Evolutionary conservation across 257 asterid species (phyloP), one percentile per base, ranked within the genome.

Genomic region (Henckelia pumila): DNA sequence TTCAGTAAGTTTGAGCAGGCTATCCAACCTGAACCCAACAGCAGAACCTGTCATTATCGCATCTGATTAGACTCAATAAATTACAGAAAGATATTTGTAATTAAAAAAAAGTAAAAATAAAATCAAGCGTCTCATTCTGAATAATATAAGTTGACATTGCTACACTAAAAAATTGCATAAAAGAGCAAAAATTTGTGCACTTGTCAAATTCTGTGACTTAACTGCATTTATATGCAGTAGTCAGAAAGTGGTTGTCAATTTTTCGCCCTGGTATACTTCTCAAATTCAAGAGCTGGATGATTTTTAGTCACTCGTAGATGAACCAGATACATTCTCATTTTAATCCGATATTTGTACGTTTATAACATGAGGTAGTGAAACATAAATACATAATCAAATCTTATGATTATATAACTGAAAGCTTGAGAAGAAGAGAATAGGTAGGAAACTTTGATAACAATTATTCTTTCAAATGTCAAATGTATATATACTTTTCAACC

Each of bases 1-100:
- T 55, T 92, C 98, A 2, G 91, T 92, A 68, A 92, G 95, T 86
- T 92, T 92, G 59, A 92, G 96, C 73, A 89, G 95, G 83, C 98
- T 87, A 78, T 92, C 98, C 87, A 92, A 80, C 84, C 83, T 85
- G 85, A 92, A 92, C 74, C 98, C 98, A 37, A 89, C 79, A 60
- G 98, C 98, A 75, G 98, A 78, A 22, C 98, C 98, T 92, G 83
- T 59, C 40, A 74, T 67, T 77, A 61, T 25, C 67, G 33, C 72
- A 77, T 68, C 71, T 56, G 61, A n/a, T 58, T 64, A 66, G 56
- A 52, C 70, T 61, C 59, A 70, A 76, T 65, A 25, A 25, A 35
- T 59, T 71, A 7, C 22, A 69, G 30, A 21, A 62, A 56, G 61
- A 30, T 66, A 40, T 40, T 40, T 40, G 19, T 1, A 40, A 40